These are phyloP conservation scores for Nothophoma quercina DNA, from an alignment of 2,329 filamentous ascomycete genomes.

Conservation along the genomic window DNA sequence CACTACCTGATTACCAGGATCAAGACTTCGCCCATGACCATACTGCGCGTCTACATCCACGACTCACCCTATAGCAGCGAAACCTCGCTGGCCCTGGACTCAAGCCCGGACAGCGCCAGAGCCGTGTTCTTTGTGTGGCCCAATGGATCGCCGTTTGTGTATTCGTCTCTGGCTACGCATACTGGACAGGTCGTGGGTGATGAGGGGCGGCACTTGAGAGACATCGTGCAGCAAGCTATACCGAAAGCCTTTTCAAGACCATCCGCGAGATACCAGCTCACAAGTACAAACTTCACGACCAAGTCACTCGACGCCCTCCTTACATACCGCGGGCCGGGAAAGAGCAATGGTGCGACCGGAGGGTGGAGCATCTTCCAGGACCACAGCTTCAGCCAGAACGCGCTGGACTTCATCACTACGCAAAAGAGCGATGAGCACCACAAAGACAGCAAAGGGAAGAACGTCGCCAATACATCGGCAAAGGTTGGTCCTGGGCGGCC, in stretches of 20 bases:
- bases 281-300: slow-evolving; percentile 72
- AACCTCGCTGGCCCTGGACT: slow-evolving; percentile 45
- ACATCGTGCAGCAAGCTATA: slow-evolving; percentile 77
- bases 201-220: slow-evolving; percentile 65
- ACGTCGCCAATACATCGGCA: slow-evolving; percentile 16
- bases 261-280: slow-evolving; percentile 73
- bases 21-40: slow-evolving; percentile 69
- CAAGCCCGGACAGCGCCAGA: slow-evolving; percentile 65
- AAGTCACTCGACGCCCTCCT: slow-evolving; percentile 75
- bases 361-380: slow-evolving; percentile 83
- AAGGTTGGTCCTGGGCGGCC: slow-evolving; percentile 37
- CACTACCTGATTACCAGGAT: slow-evolving; percentile 84
- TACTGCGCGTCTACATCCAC: slow-evolving; percentile 80
- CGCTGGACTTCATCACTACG: slow-evolving; percentile 55
- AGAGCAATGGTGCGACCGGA: slow-evolving; percentile 75
- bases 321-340: slow-evolving; percentile 71
- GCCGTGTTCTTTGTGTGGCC: slow-evolving; percentile 85
- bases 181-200: slow-evolving; percentile 45
- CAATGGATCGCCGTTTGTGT: slow-evolving; percentile 78
- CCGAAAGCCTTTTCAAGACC: slow-evolving; percentile 82
- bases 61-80: slow-evolving; percentile 79
- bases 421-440: slow-evolving; percentile 30
- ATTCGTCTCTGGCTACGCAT: slow-evolving; percentile 62
- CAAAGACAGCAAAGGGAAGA: slow-evolving; percentile 21
- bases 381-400: slow-evolving; percentile 61